Conservation (phyloP, 2,329 filamentous ascomycete species). For the Clathrospora elynae region DNA sequence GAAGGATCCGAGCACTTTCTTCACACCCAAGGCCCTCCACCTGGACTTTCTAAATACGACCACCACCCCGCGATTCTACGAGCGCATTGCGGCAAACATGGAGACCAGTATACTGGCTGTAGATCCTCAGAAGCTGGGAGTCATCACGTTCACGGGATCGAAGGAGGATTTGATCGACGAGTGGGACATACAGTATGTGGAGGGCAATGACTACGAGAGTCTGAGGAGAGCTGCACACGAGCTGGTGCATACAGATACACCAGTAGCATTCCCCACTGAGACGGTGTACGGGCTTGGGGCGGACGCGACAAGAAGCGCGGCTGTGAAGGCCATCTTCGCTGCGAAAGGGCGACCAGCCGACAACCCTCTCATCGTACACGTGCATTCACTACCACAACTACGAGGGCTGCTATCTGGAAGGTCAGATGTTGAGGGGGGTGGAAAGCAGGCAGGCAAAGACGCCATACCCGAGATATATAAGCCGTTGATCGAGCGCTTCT, state of each 20-base stretch:
- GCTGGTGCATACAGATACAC: conserved; percentile 68
- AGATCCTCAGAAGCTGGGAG: conserved; percentile 49
- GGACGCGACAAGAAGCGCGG: conserved; percentile 82
- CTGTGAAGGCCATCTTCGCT: conserved; percentile 88
- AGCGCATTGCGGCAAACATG: conserved; percentile 25
- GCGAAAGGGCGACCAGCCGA: conserved; percentile 91
- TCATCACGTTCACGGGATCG: conserved; percentile 36
- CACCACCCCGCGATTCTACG: conserved; percentile 5
- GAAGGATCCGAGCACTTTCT: conserved; percentile 17
- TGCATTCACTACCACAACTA: conserved; percentile 80
- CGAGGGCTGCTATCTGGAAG: conserved; percentile 60
- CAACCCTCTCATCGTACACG: conserved; percentile 93
- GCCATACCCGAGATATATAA: conserved; percentile 76
- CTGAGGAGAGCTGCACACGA: conserved; percentile 70
- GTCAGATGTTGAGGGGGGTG: neutral
- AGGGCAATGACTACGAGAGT: conserved; percentile 54
- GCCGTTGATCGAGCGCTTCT: conserved; percentile 79
- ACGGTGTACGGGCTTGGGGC: conserved; percentile 98
- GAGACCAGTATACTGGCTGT: conserved; percentile 50
- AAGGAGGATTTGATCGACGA: conserved; percentile 44
- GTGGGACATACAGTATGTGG: conserved; percentile 42
- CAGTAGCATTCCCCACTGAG: conserved; percentile 95
- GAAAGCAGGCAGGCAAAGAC: conserved; percentile 31
- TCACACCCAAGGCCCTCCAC: conserved; percentile 1
- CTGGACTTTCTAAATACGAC: neutral